Conservation (phyloP, 208 protist species). For the Herpetomonas samuelpessoai region DNA sequence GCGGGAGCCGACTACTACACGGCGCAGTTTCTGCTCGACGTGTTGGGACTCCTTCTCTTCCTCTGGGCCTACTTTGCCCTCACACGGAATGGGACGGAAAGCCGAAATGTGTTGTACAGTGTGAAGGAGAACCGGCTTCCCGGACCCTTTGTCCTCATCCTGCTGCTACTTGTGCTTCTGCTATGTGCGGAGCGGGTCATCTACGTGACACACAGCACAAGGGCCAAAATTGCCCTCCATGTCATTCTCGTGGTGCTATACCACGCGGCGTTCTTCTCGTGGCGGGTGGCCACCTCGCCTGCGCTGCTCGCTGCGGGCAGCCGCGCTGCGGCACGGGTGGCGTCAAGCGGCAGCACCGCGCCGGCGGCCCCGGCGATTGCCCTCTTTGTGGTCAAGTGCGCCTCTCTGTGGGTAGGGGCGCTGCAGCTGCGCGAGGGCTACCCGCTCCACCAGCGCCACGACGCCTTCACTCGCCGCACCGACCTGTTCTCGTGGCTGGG, state of each 20-base stretch:
- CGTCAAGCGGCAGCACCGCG: not conserved
- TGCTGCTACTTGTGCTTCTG: constrained; percentile 48
- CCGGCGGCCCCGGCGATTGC: constrained; percentile 21
- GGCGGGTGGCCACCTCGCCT: constrained; percentile 15
- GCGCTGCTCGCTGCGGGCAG: not conserved
- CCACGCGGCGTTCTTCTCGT: constrained; percentile 37
- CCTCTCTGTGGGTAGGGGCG: constrained; percentile 42
- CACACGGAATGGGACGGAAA: constrained; percentile 15
- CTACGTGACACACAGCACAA: constrained; percentile 43
- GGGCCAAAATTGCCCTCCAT: constrained; percentile 43
- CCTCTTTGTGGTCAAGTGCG: constrained; percentile 33
- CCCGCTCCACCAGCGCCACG: constrained; percentile 43
- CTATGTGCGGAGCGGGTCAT: constrained; percentile 59
- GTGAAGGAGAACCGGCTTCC: constrained; percentile 69
- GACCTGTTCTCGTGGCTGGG: constrained; percentile 46
- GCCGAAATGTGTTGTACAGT: constrained; percentile 43
- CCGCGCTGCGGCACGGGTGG: not conserved
- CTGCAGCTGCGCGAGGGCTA: constrained; percentile 54
- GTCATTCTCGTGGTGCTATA: constrained; percentile 21
- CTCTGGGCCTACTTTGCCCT: constrained; percentile 52
- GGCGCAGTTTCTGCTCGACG: constrained; percentile 37
- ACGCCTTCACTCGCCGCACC: constrained; percentile 49
- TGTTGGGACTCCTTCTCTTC: constrained; percentile 39
- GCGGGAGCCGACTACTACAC: constrained; percentile 59
- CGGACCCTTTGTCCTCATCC: constrained; percentile 56